Base-by-base conservation (phyloP, 352 stramenopile species). In the Blastocystis sp. region DNA sequence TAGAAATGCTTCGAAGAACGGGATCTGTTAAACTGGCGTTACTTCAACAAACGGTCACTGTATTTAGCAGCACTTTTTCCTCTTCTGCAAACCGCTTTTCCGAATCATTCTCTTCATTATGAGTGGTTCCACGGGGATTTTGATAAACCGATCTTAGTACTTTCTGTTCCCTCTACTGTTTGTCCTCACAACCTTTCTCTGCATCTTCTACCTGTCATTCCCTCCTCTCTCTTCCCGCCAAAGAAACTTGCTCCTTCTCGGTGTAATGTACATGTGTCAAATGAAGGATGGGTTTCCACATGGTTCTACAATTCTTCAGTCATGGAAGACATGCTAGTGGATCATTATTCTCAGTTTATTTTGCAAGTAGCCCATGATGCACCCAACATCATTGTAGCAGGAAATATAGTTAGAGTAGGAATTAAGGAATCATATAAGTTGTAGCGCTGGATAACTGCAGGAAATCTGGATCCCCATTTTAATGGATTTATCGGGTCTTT, bases 291-390 rank as follows among this genome's bases (percentile, higher is more conserved):
- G 5, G 37, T 34, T 62, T 34, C 39, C 20, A 64, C 70, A 3
- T 80, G 70, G 70, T 80, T 80, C 70, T 80, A 80, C 54, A 80
- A 80, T 23, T 80, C 5, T 18, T 39, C 43, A 6, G 50, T 80
- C 39, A 45, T 80, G 8, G 70, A 80, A 53, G 70, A 80, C 54
- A 34, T 80, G n/a, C 45, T 80, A 7, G 4, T 64, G 11, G 41
- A 62, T 43, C 70, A 80, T 23, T 80, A 80, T 26, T 29, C 45
- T n/a, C 20, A 26, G 18, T 80, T 62, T 9, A 62, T 80, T 64
- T 53, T 62, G 20, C 8, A n/a, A 3, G 37, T 43, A 9, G 70
- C 70, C 9, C 43, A 41, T 20, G 20, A 63, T n/a, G 70, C 50
- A 3, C 70, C 70, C 39, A 34, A 23, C 13, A 20, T 64, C 7